Evolutionary conservation across 495 filamentous ascomycete species (phyloP), one percentile per base, ranked within the genome.

Genomic region (Venustampulla echinocandica): DNA sequence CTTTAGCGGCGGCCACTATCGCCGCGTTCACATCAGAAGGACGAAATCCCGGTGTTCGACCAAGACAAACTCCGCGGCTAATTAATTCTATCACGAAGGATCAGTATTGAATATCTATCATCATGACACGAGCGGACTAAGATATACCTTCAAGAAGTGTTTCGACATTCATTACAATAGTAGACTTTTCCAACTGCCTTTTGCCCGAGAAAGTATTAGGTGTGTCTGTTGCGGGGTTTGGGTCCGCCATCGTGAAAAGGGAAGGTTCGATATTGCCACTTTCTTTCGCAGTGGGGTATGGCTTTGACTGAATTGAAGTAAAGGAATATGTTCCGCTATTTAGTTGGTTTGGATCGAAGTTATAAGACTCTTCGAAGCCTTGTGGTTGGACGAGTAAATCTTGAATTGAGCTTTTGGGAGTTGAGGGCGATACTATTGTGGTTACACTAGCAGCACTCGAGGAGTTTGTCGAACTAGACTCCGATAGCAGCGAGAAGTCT

Each of bases 21-120:
- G 81, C 71, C 17, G 44, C 53, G 49, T 82, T 76, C 5, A 86
- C 75, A 55, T 84, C 80, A 35, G 52, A 61, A 36, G 66, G 67
- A 28, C 69, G 69, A 37, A 80, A 78, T 1, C 81, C 82, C 3
- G 82, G 80, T 2, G 74, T 58, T 10, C 77, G 64, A 0, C 81
- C 82, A 0, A 85, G 65, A 61, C 82, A 85, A 0, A 77, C 69
- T 3, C 61, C 70, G 18, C 57, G 52, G 30, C 48, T 59, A 38
- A 74, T 57, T 35, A 77, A 54, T 46, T 67, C 73, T 79, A 36
- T 9, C n/a, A 44, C 9, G 18, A 34, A n/a, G 20, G 4, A 24
- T 34, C n/a, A 47, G 21, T 34, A 5, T 46, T 34, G 21, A 51
- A n/a, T n/a, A n/a, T n/a, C n/a, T n/a, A n/a, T n/a, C n/a, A n/a